Evolutionary conservation across 306 rosid species (phyloP).

Genomic region (Astragalus glycyphyllos): DNA sequence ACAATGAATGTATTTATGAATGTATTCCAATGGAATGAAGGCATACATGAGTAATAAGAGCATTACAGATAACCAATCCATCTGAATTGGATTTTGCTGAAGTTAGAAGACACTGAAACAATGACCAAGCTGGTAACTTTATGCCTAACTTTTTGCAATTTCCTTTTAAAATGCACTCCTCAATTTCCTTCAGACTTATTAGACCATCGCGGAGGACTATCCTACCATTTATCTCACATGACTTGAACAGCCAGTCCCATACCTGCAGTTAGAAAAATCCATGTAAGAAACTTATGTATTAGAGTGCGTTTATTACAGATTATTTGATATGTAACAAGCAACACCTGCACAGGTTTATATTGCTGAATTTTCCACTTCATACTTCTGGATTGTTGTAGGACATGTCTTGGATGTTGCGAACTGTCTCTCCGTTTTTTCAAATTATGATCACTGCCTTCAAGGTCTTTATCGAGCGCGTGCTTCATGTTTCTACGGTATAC

Average conservation of each 20-base stretch:
- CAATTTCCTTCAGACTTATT: constrained; percentile 57
- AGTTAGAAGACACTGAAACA: constrained; percentile 77
- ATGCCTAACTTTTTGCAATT: constrained; percentile 61
- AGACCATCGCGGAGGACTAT: constrained; percentile 65
- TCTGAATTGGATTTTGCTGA: constrained; percentile 69
- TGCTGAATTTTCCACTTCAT: constrained; percentile 64
- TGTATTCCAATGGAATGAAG: constrained; percentile 9
- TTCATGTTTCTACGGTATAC: constrained; percentile 53
- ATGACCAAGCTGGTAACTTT: constrained; percentile 81
- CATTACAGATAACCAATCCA: constrained; percentile 77
- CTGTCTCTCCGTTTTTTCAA: constrained; percentile 43
- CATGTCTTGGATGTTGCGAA: constrained; percentile 43
- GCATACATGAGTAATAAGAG: constrained; percentile 18
- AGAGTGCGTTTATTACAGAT: too few species aligned
- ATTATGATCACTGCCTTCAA: constrained; percentile 31
- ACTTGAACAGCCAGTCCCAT: constrained; percentile 86
- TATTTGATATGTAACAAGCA: neutral
- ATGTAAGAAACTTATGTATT: too few species aligned
- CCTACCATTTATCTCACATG: constrained; percentile 73
- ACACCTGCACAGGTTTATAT: constrained; percentile 65
- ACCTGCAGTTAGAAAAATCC: constrained; percentile 48
- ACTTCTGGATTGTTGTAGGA: constrained; percentile 57
- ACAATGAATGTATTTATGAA: constrained; percentile 25
- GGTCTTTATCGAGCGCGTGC: constrained; percentile 35
- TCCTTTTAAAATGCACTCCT: constrained; percentile 70